These are phyloP conservation scores for Grosmannia huntii DNA, from an alignment of 2,329 filamentous ascomycete species.

Conservation along the genomic window DNA sequence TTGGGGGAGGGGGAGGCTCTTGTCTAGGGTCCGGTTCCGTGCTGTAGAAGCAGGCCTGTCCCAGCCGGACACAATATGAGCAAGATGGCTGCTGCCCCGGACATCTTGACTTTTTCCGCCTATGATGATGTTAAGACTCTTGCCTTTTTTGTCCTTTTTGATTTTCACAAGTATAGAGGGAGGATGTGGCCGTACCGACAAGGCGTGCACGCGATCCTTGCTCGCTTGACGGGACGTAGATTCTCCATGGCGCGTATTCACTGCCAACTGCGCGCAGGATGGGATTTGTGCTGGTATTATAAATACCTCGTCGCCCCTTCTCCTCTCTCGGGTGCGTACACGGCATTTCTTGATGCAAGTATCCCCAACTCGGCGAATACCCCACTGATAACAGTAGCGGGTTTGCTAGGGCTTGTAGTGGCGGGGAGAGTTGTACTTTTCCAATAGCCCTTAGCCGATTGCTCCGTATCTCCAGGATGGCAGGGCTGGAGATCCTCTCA, in stretches of 20 bases:
- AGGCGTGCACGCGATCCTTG: not conserved
- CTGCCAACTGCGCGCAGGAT: not conserved
- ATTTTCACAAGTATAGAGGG: not conserved
- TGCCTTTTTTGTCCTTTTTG: not conserved
- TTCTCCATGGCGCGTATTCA: not conserved
- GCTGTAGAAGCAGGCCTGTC: not conserved
- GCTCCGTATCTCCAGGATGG: too few relatives aligned
- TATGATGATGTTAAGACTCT: not conserved
- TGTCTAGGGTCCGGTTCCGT: not conserved
- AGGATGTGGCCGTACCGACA: not conserved
- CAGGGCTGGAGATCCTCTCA: too few relatives aligned
- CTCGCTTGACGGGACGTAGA: not conserved
- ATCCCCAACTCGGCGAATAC: too few relatives aligned
- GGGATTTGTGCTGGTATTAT: not conserved
- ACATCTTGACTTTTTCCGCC: not conserved
- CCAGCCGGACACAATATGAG: not conserved
- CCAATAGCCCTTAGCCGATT: too few relatives aligned
- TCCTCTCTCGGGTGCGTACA: too few relatives aligned
- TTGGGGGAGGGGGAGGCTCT: not conserved
- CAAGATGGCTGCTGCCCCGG: not conserved
- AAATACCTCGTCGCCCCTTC: too few relatives aligned
- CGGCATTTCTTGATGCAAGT: too few relatives aligned
- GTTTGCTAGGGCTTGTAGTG: too few relatives aligned
- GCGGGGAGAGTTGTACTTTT: too few relatives aligned
- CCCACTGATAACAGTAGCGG: too few relatives aligned